A percentile compares a stretch with the other conserved stretches of the same genome.
Evolutionary conservation across 805 yeast species (phyloP).

Genomic region (Candida railenensis): DNA sequence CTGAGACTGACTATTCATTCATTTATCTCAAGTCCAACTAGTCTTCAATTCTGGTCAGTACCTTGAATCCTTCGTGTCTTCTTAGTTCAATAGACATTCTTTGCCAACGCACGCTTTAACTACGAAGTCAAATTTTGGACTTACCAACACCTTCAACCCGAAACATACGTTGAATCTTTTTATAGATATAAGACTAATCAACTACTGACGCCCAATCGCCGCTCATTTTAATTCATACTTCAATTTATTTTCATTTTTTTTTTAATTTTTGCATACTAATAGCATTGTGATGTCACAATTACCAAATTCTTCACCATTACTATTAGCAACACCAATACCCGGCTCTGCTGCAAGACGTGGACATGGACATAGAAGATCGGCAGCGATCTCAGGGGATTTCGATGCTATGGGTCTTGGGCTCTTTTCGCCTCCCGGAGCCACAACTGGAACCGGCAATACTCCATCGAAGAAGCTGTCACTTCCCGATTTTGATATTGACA

Average conservation of each 20-base stretch:
- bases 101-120: too few species aligned
- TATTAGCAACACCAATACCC: slow-evolving; percentile 8
- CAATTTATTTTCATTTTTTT: background rate
- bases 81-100: too few species aligned
- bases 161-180: too few species aligned
- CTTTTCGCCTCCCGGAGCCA: slow-evolving; percentile 25
- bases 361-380: slow-evolving; percentile 82
- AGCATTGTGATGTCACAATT: slow-evolving; percentile 11
- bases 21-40: background rate
- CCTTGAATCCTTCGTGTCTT: too few species aligned
- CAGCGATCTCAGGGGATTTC: slow-evolving; percentile 86
- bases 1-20: background rate
- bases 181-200: too few species aligned
- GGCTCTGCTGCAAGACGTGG: slow-evolving; percentile 15
- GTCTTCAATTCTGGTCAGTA: too few species aligned
- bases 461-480: slow-evolving; percentile 5
- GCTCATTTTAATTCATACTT: background rate
- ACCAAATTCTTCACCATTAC: slow-evolving; percentile 7
- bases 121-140: too few species aligned
- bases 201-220: background rate
- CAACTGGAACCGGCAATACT: slow-evolving; percentile 2
- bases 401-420: slow-evolving; percentile 46
- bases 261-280: background rate
- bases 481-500: slow-evolving; percentile 13
- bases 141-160: too few species aligned